phyloP scores from a whole-genome alignment of 129 eudicot species.

The Tanacetum coccineum region DNA sequence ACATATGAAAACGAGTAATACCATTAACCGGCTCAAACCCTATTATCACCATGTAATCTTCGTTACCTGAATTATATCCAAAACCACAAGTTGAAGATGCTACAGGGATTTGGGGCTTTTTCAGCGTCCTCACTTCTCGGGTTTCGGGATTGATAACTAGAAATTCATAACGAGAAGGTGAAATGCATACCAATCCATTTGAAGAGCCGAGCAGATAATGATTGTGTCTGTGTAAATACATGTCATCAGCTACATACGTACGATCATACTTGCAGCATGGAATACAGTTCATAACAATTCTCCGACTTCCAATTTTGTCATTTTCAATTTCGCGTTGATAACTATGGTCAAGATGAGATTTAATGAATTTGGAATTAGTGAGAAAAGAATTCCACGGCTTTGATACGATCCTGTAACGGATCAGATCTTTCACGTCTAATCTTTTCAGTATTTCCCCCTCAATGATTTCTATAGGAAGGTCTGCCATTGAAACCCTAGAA shows the following conservation, averaged over 20 bases:
- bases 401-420: conserved; percentile 3
- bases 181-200: conserved; percentile 1
- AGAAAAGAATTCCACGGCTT: background rate
- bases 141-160: conserved; percentile 2
- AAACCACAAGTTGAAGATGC: background rate
- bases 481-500: conserved; percentile 9
- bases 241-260: background rate
- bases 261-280: background rate
- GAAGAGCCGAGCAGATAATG: conserved; percentile 4
- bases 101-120: background rate
- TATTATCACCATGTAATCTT: conserved; percentile 4
- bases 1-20: background rate
- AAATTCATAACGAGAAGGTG: background rate
- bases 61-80: conserved; percentile 6
- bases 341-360: conserved; percentile 1
- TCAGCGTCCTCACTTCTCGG: background rate
- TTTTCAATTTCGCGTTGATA: background rate
- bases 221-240: background rate
- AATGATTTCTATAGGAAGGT: background rate
- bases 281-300: background rate
- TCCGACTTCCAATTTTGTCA: background rate
- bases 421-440: conserved; percentile 3
- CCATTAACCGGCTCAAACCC: background rate
- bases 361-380: background rate
- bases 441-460: conserved; percentile 4